These are phyloP conservation scores for Alternaria gaisen DNA, from an alignment of 2,329 filamentous ascomycete species.

Conservation along the genomic window DNA sequence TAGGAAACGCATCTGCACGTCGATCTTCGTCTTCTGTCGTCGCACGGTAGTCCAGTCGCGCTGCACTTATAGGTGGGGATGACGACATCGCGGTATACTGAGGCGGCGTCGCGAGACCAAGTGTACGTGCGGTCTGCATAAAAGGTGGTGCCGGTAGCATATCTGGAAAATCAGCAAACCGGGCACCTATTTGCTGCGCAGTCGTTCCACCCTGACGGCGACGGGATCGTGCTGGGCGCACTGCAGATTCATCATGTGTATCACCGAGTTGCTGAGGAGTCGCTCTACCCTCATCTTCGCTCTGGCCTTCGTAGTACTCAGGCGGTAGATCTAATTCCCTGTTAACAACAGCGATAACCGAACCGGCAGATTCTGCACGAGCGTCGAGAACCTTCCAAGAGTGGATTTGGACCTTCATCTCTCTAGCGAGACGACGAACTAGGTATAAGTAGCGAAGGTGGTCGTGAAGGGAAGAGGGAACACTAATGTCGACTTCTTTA, in stretches of 20 bases:
- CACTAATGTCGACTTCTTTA: neutral
- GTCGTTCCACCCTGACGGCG: neutral
- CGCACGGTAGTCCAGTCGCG: neutral
- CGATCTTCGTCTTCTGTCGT: neutral
- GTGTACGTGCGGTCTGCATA: neutral
- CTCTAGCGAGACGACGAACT: neutral
- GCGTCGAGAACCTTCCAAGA: neutral
- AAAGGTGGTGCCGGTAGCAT: neutral
- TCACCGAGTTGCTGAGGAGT: neutral
- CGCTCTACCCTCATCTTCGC: neutral
- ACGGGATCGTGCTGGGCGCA: neutral
- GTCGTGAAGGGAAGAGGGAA: neutral
- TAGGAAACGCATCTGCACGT: neutral
- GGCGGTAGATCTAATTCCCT: neutral
- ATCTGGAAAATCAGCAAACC: neutral
- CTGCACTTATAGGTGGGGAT: neutral
- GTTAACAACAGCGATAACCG: neutral
- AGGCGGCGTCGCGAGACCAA: neutral
- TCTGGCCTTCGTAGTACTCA: neutral
- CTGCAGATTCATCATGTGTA: neutral
- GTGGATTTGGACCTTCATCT: neutral
- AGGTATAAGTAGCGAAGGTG: neutral
- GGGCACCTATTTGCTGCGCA: neutral
- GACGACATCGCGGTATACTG: neutral
- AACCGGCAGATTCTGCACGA: neutral